These are phyloP conservation scores for Fusarium transvaalense DNA, from an alignment of 2,329 filamentous ascomycete genomes.

Conservation along the genomic window DNA sequence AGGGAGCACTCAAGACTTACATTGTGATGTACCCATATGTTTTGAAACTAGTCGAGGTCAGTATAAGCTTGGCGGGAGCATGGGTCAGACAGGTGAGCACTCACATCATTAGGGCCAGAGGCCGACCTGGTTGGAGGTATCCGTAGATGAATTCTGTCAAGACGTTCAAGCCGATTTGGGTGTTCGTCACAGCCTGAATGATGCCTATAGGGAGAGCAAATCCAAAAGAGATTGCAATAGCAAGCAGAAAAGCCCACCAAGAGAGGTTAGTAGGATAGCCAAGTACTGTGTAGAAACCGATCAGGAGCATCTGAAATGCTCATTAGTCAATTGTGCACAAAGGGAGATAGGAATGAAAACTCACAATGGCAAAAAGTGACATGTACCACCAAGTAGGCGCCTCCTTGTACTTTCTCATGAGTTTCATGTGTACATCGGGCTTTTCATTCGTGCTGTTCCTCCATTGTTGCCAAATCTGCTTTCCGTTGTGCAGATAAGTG, in stretches of 20 bases:
- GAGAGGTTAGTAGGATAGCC: slow-evolving; percentile 75
- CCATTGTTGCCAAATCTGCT: slow-evolving; percentile 74
- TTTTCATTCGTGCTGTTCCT: slow-evolving; percentile 69
- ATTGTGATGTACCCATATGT: slow-evolving; percentile 73
- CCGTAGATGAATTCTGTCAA: slow-evolving; percentile 80
- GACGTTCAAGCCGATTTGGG: slow-evolving; percentile 79
- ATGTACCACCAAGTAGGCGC: slow-evolving; percentile 75
- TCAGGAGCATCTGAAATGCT: slow-evolving; percentile 60
- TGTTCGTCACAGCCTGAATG: slow-evolving; percentile 77
- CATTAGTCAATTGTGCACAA: slow-evolving; percentile 25
- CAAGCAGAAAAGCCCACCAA: slow-evolving; percentile 79
- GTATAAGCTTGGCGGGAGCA: not conserved
- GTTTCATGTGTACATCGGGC: slow-evolving; percentile 73
- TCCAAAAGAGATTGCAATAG: slow-evolving; percentile 71
- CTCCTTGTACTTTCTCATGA: slow-evolving; percentile 73
- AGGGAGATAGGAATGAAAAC: slow-evolving; percentile 31
- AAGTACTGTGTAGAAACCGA: slow-evolving; percentile 68
- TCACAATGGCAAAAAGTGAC: slow-evolving; percentile 66
- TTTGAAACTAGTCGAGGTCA: slow-evolving; percentile 63
- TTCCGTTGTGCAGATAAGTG: slow-evolving; percentile 74
- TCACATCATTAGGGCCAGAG: slow-evolving; percentile 79
- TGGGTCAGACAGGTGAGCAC: slow-evolving; percentile 28
- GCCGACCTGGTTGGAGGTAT: slow-evolving; percentile 79
- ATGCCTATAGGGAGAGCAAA: slow-evolving; percentile 78
- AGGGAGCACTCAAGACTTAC: slow-evolving; percentile 45